Percentiles rank a stretch among this genome's conserved stretches.
Conservation (phyloP, 1,284 basidiomycete species). For the Hypsizygus ulmarius region DNA sequence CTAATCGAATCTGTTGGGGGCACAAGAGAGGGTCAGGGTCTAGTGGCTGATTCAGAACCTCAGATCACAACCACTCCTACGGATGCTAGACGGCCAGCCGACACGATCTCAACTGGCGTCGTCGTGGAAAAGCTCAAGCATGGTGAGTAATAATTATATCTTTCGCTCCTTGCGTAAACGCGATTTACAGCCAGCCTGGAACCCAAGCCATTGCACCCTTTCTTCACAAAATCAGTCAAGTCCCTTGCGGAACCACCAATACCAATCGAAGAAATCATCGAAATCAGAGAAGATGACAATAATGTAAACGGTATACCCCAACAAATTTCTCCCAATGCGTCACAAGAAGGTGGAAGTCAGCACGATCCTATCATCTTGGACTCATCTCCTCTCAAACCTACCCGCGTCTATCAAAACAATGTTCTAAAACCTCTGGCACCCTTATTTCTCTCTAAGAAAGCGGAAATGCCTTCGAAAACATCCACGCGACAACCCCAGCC, state of each 20-base stretch:
- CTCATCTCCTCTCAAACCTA: constrained; percentile 37
- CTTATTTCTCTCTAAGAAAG: constrained; percentile 24
- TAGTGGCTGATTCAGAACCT: neutral
- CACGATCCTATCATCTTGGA: constrained; percentile 45
- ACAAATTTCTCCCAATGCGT: neutral
- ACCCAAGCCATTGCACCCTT: constrained; percentile 16
- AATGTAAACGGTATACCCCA: neutral
- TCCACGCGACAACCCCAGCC: constrained; percentile 10
- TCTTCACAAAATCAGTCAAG: constrained; percentile 15
- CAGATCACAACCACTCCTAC: neutral
- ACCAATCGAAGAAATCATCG: neutral
- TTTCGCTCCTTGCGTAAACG: neutral
- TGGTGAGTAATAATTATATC: constrained; percentile 4
- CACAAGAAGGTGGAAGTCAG: constrained; percentile 28
- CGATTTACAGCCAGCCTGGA: constrained; percentile 16
- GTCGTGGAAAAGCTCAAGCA: constrained; percentile 14
- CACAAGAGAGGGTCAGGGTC: neutral
- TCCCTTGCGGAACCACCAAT: neutral
- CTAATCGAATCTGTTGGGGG: neutral
- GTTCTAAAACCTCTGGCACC: constrained; percentile 31
- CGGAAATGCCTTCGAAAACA: constrained; percentile 10
- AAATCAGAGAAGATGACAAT: constrained; percentile 6
- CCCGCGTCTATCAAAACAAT: constrained; percentile 14
- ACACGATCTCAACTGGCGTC: constrained; percentile 2
- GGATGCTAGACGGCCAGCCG: neutral